These are phyloP conservation scores for Phytomonas serpens DNA, from an alignment of 208 protist genomes.

Conservation along the genomic window DNA sequence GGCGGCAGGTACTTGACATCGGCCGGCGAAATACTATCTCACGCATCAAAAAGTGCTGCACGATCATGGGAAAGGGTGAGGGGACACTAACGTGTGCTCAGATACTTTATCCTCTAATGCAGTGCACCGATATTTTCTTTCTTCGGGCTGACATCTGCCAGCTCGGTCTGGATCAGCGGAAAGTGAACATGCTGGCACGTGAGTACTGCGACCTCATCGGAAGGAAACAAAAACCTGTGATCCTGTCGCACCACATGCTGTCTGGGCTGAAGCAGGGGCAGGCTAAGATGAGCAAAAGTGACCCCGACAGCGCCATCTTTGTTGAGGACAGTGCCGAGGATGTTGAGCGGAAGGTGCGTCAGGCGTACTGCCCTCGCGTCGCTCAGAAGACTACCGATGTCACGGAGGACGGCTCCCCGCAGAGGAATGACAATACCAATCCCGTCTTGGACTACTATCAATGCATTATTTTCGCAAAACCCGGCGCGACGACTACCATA, in stretches of 20 bases:
- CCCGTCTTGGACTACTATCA: constrained; percentile 95
- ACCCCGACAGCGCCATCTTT: constrained; percentile 98
- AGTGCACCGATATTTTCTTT: constrained; percentile 99
- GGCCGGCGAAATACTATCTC: constrained; percentile 90
- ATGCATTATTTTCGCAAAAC: constrained; percentile 83
- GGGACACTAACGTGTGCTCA: constrained; percentile 95
- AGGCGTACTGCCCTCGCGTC: constrained; percentile 92
- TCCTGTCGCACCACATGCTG: constrained; percentile 98
- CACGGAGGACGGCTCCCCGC: constrained; percentile 67
- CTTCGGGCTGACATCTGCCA: constrained; percentile 99
- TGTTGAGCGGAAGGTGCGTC: constrained; percentile 93
- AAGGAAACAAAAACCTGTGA: constrained; percentile 93
- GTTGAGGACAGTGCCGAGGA: constrained; percentile 97
- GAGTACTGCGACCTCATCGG: constrained; percentile 96
- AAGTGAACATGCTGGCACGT: constrained; percentile 99
- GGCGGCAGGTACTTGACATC: constrained; percentile 97
- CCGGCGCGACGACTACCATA: constrained; percentile 35
- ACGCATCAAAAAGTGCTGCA: constrained; percentile 97
- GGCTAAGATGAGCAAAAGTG: constrained; percentile 98
- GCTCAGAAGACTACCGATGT: constrained; percentile 33
- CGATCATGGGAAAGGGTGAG: constrained; percentile 98
- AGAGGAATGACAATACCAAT: constrained; percentile 83
- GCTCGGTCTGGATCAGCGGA: constrained; percentile 99
- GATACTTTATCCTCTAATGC: constrained; percentile 99
- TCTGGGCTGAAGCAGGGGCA: constrained; percentile 93